A percentile compares a stretch with the other conserved stretches of the same genome.
Evolutionary conservation across 371 early-diverging fungal species (phyloP).

Genomic region (Dinochytrium kinnereticum): DNA sequence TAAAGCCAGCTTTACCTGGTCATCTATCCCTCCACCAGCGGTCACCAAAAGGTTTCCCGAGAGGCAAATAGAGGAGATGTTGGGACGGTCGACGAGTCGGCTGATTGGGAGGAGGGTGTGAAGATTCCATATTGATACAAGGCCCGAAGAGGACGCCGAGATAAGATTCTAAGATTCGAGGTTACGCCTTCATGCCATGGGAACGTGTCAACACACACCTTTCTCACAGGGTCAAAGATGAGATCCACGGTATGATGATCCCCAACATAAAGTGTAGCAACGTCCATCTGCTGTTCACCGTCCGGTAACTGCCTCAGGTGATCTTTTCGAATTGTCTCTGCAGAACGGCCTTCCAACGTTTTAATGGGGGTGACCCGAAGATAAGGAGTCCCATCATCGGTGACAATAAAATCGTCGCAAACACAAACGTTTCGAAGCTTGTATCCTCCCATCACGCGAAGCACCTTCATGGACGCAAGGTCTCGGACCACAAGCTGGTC

Average conservation of each 20-base stretch:
- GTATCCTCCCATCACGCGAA: background rate
- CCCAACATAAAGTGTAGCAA: background rate
- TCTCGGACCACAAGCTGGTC: slow-evolving; percentile 6
- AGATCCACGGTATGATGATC: background rate
- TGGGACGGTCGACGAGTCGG: background rate
- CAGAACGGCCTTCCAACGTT: background rate
- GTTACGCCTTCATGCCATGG: background rate
- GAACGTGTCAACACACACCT: background rate
- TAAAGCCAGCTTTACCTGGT: background rate
- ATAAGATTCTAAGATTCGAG: background rate
- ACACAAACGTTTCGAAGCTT: slow-evolving; percentile 2
- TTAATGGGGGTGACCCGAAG: background rate
- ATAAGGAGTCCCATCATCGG: background rate
- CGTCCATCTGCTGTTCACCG: too few species aligned
- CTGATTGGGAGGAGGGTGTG: background rate
- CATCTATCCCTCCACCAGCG: background rate
- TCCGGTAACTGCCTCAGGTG: too few species aligned
- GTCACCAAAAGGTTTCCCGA: background rate
- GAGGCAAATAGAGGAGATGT: background rate
- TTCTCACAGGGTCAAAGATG: background rate
- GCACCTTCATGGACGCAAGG: background rate
- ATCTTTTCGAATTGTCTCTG: too few species aligned
- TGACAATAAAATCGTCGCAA: background rate
- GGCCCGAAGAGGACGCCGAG: background rate
- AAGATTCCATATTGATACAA: background rate